phyloP scores from a whole-genome alignment of 2,329 filamentous ascomycete genomes.

The Botrytis porri region DNA sequence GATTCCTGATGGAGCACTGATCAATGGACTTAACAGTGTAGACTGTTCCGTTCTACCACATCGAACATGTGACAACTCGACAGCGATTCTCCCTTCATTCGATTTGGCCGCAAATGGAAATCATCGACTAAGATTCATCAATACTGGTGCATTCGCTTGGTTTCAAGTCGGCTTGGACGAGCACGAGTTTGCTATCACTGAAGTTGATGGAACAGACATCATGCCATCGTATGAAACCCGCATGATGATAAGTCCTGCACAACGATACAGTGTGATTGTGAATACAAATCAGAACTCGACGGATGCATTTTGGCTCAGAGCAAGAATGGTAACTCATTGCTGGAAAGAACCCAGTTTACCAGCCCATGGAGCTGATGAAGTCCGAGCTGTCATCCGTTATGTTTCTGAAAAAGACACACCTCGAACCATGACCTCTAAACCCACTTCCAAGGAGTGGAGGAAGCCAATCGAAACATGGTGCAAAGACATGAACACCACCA shows the following conservation, averaged over 20 bases:
- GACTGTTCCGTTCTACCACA: constrained; percentile 40
- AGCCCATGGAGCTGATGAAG: constrained; percentile 45
- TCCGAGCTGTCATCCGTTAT: constrained; percentile 51
- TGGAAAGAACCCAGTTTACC: constrained; percentile 52
- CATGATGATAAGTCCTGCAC: constrained; percentile 65
- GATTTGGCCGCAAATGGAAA: constrained; percentile 51
- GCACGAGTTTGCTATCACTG: constrained; percentile 62
- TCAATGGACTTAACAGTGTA: constrained; percentile 45
- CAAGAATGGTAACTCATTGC: constrained; percentile 58
- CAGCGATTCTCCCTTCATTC: constrained; percentile 42
- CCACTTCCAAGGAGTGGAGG: constrained; percentile 44
- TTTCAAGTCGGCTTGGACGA: constrained; percentile 70
- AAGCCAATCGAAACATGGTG: constrained; percentile 39
- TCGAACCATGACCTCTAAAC: constrained; percentile 22
- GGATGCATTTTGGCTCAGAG: constrained; percentile 62
- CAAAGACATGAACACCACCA: constrained; percentile 41
- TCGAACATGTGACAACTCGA: constrained; percentile 46
- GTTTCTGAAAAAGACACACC: constrained; percentile 15
- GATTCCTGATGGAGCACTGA: constrained; percentile 46
- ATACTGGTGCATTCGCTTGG: constrained; percentile 67
- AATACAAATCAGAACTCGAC: constrained; percentile 54
- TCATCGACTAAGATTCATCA: constrained; percentile 66
- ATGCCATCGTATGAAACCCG: constrained; percentile 56
- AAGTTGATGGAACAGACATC: constrained; percentile 68
- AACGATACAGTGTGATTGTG: constrained; percentile 67